Evolutionary conservation across 2,329 filamentous ascomycete species (phyloP), one percentile per base, ranked within the genome.

Genomic region (Chaetomiaceae sp.): DNA sequence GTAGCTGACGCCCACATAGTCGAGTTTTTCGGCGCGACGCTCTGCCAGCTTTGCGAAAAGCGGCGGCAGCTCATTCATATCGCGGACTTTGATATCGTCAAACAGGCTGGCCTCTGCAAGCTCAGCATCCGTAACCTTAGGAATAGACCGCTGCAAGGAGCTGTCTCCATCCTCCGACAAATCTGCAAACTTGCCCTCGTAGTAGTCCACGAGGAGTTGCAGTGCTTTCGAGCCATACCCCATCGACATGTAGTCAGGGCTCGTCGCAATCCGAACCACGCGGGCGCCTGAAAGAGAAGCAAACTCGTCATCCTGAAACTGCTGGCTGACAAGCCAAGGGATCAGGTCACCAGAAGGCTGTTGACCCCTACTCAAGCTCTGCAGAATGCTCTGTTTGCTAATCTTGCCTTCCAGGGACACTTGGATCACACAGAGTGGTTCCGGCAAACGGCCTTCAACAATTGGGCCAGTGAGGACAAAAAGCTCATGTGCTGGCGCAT

Each of bases 271-370:
- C 44, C 94, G 84, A 14, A 99, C 92, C 42, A 99, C 75, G 56
- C 94, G 84, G 30, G 92, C 94, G 51, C 94, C 95, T 13, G 92
- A 97, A 1, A 99, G 78, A 36, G 88, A 86, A 11, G 92, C 94
- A 67, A 99, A 99, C 60, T 96, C 90, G 60, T 95, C 90, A 64
- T 99, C 94, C 66, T 97, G 94, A 75, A 96, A 99, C 67, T 99
- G 94, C 67, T 97, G 91, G 67, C 90, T 95, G 58, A 99, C 89
- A 29, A 97, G 80, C 94, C 94, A 99, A 1, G 94, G 94, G 53
- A 99, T 99, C 49, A 99, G 74, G 69, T 99, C 94, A 64, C 94
- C 94, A 34, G 89, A 85, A 1, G 92, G 90, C 61, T 94, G 80
- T 67, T 94, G 88, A 33, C 94, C 95, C 67, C 94, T 82, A 64